Conservation (phyloP, 148 eudicot species). For the Rheum nobile region DNA sequence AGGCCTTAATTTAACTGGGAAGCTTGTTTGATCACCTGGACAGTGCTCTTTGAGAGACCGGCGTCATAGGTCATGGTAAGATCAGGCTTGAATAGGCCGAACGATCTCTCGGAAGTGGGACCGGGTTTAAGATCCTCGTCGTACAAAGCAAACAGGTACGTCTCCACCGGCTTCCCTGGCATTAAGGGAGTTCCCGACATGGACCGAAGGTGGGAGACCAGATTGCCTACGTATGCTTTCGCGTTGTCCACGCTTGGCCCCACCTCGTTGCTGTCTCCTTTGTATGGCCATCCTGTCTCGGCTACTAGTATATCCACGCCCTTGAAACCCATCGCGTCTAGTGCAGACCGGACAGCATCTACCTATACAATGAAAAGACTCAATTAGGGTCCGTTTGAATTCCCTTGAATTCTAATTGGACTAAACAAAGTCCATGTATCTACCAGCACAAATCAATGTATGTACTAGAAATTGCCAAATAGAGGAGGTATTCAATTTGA, state of each 20-base stretch:
- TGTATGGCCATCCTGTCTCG: slow-evolving; percentile 92
- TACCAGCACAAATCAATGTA: too few relatives aligned
- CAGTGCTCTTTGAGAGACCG: slow-evolving; percentile 35
- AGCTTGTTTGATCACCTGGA: slow-evolving; percentile 23
- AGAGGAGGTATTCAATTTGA: too few relatives aligned
- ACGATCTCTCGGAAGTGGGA: slow-evolving; percentile 49
- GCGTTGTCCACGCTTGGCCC: slow-evolving; percentile 69
- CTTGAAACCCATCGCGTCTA: slow-evolving; percentile 56
- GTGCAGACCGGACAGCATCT: slow-evolving; percentile 69
- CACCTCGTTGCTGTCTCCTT: slow-evolving; percentile 65
- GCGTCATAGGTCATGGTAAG: slow-evolving; percentile 52
- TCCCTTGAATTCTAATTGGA: too few relatives aligned
- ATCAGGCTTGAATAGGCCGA: slow-evolving; percentile 65
- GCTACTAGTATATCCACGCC: slow-evolving; percentile 74
- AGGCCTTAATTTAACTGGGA: too few relatives aligned
- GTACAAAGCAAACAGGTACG: slow-evolving; percentile 80
- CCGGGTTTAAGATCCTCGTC: slow-evolving; percentile 87
- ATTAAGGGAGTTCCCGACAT: slow-evolving; percentile 78
- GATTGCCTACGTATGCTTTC: slow-evolving; percentile 58
- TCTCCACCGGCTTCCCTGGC: slow-evolving; percentile 78
- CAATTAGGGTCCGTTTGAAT: too few relatives aligned
- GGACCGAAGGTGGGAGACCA: slow-evolving; percentile 59
- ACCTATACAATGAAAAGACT: slow-evolving; percentile 32
- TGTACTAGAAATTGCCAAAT: too few relatives aligned
- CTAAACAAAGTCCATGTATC: too few relatives aligned